These are phyloP conservation scores for Flaveria ramosissima DNA, from an alignment of 129 eudicot species.

Conservation along the genomic window DNA sequence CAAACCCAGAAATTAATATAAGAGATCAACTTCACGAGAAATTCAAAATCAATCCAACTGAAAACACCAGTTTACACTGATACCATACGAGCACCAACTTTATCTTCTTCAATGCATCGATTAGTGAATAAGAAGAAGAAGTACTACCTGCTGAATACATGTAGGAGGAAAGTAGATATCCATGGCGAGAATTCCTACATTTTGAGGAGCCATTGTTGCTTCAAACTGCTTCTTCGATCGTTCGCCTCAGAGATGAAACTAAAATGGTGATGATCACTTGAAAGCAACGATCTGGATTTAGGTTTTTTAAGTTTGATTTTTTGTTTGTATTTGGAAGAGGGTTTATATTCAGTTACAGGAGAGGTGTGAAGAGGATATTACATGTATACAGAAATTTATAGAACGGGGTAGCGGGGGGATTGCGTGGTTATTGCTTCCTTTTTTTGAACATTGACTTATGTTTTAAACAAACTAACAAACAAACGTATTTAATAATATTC, in stretches of 20 bases:
- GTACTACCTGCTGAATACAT: slow-evolving; percentile 83
- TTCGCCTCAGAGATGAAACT: slow-evolving; percentile 69
- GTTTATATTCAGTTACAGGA: slow-evolving; percentile 11
- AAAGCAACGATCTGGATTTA: slow-evolving; percentile 15
- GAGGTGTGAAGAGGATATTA: slow-evolving; percentile 17
- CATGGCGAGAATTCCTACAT: slow-evolving; percentile 98
- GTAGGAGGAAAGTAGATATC: slow-evolving; percentile 98
- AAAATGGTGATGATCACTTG: background rate
- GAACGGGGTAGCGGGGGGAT: no score
- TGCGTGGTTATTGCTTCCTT: no score
- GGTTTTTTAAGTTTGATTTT: background rate
- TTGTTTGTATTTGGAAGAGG: background rate
- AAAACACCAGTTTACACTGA: slow-evolving; percentile 3
- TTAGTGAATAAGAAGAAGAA: background rate
- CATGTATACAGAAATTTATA: slow-evolving; percentile 13
- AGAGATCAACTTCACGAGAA: background rate
- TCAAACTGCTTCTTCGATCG: slow-evolving; percentile 22
- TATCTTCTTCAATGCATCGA: background rate
- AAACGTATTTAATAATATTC: no score
- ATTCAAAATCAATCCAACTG: background rate
- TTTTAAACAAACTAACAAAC: no score
- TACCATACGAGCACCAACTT: background rate
- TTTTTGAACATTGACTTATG: no score
- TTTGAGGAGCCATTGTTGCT: slow-evolving; percentile 70
- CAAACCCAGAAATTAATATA: no score